Evolutionary conservation across 2,329 filamentous ascomycete species (phyloP).

Genomic region (Monilinia laxa): DNA sequence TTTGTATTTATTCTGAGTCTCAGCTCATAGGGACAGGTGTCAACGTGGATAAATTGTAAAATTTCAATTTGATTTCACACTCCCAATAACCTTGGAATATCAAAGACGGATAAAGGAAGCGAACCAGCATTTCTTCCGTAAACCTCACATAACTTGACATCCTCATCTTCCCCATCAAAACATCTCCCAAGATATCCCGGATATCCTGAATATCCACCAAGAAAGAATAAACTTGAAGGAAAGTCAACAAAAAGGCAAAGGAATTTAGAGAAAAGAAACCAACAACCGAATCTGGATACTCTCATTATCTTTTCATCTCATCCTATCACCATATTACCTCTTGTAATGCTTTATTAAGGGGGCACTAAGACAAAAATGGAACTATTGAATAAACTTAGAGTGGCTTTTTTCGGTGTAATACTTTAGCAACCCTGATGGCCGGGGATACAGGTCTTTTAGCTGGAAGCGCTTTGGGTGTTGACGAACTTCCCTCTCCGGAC

Average conservation of each 20-base stretch:
- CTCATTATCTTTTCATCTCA: too few species aligned
- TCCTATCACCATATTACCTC: neutral
- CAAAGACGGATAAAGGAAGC: neutral
- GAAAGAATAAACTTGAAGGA: neutral
- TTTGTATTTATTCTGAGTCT: too few species aligned
- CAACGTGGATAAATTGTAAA: too few species aligned
- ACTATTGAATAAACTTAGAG: neutral
- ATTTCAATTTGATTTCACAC: neutral
- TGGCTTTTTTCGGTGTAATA: neutral
- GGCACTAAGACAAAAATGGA: too few species aligned
- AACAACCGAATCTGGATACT: too few species aligned
- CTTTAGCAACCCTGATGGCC: neutral
- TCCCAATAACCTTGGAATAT: neutral
- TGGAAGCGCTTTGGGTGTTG: neutral
- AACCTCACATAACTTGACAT: neutral
- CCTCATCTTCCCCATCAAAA: neutral
- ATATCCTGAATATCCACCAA: too few species aligned
- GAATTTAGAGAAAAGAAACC: too few species aligned
- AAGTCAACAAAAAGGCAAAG: neutral
- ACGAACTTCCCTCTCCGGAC: neutral
- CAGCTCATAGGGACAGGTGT: too few species aligned
- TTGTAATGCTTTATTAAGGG: neutral
- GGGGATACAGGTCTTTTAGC: neutral
- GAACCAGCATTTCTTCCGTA: neutral
- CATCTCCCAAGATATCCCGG: too few species aligned